These are phyloP conservation scores for Hura crepitans DNA, from an alignment of 441 rosid genomes.

Conservation along the genomic window DNA sequence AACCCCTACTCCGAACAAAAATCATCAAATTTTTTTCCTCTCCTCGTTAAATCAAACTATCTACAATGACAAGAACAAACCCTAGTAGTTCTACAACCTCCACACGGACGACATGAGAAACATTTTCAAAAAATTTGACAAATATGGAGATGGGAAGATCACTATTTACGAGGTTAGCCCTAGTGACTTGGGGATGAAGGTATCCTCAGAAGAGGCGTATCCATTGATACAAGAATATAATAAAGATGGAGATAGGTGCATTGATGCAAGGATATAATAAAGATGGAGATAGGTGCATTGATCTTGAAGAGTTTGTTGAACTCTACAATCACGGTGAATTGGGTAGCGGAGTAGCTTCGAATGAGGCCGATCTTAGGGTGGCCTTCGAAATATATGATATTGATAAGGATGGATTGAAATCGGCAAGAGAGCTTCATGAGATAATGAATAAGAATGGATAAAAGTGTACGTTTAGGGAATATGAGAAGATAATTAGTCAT, in stretches of 20 bases:
- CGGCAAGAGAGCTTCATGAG: conserved; percentile 57
- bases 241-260: conserved; percentile 72
- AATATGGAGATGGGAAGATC: conserved; percentile 85
- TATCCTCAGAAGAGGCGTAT: conserved; percentile 47
- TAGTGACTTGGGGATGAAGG: conserved; percentile 45
- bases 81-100: conserved; percentile 31
- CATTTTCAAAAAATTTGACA: conserved; percentile 71
- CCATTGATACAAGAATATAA: conserved; percentile 68
- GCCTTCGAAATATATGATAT: conserved; percentile 77
- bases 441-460: conserved; percentile 70
- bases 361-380: conserved; percentile 49
- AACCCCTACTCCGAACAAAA: too few relatives aligned
- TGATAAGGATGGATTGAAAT: conserved; percentile 71
- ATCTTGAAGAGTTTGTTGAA: conserved; percentile 62
- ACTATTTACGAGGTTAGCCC: conserved; percentile 58
- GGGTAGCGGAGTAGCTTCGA: conserved; percentile 5
- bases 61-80: conserved; percentile 23
- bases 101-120: conserved; percentile 38
- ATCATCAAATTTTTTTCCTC: too few relatives aligned
- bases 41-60: not conserved
- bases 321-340: conserved; percentile 38
- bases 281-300: conserved; percentile 76
- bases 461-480: conserved; percentile 61
- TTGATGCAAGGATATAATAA: conserved; percentile 70
- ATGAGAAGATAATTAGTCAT: conserved; percentile 62